Base-by-base conservation (phyloP, 2,329 filamentous ascomycete species). In the Claviceps quebecensis region DNA sequence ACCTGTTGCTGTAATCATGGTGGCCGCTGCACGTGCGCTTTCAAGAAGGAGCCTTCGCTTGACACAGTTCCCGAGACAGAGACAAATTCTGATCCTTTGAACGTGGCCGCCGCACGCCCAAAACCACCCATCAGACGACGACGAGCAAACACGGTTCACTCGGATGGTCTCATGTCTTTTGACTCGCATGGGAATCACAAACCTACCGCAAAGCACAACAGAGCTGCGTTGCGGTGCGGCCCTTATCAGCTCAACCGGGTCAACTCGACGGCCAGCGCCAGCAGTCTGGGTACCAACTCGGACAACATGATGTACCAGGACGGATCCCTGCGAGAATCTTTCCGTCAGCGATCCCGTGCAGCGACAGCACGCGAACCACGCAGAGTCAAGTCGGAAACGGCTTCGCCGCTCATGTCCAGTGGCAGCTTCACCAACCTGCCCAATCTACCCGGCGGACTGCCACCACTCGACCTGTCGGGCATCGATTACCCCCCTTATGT, bases 1-100 rank as follows among this genome's bases (percentile, higher is more conserved):
- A 82, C 77, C 58, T 86, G 82, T 65, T 84, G 80, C 67, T 85
- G 81, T 66, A 84, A 83, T 64, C 81, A 84, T 59, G 82, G 81
- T 56, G 79, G 75, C 45, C 76, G 76, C 58, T 86, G 82, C 70
- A 77, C 78, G 51, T 86, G 82, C 65, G 72, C 73, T 52, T 66
- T 76, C 61, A 84, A 83, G 68, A 82, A 80, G 65, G 80, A 84
- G 60, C 68, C 69, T 46, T 60, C 57, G 56, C 72, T 83, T 53
- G 79, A 83, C 59, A 77, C 80, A 1, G 80, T 84, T 16, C 79
- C 77, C 50, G 81, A 84, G 64, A 79, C 78, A 55, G 76, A 81
- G 60, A 77, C 78, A 54, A 75, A 82, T 56, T 67, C 70, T 54
- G 71, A 74, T 51, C 60, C 65, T 46, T 60, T 61, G 34, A 55